Conservation (phyloP, 2,329 filamentous ascomycete species). For the Cylindrodendrum hubeiense region DNA sequence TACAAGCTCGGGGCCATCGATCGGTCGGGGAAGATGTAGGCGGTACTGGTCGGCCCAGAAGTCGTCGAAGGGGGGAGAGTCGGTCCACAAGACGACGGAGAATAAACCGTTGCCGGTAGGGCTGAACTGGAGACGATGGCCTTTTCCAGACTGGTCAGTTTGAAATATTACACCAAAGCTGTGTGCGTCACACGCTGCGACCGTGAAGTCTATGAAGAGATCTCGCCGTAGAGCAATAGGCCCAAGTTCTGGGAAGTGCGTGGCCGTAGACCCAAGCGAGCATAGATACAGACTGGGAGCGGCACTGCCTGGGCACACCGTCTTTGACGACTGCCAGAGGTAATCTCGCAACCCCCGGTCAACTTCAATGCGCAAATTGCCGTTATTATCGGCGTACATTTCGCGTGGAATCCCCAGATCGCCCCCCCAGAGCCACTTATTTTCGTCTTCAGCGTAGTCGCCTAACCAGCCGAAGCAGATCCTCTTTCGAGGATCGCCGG, state of each 20-base stretch:
- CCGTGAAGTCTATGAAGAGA: slow-evolving; percentile 41
- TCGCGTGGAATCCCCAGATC: slow-evolving; percentile 49
- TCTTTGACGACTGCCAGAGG: slow-evolving; percentile 29
- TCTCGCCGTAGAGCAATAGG: slow-evolving; percentile 32
- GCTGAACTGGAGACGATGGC: slow-evolving; percentile 42
- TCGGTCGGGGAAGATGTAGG: slow-evolving; percentile 45
- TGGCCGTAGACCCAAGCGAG: slow-evolving; percentile 42
- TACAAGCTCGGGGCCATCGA: slow-evolving; percentile 52
- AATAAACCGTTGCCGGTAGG: slow-evolving; percentile 38
- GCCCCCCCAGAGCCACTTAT: slow-evolving; percentile 54
- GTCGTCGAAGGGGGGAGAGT: slow-evolving; percentile 51
- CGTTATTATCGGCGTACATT: slow-evolving; percentile 44
- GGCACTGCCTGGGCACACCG: slow-evolving; percentile 39
- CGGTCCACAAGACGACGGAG: slow-evolving; percentile 45
- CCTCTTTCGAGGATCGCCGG: slow-evolving; percentile 43
- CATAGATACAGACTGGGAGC: slow-evolving; percentile 42
- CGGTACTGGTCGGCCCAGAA: slow-evolving; percentile 55
- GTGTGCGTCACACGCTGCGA: slow-evolving; percentile 43
- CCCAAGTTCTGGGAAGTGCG: slow-evolving; percentile 39
- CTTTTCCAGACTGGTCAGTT: slow-evolving; percentile 43
- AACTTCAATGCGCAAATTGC: slow-evolving; percentile 41
- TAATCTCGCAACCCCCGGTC: slow-evolving; percentile 39
- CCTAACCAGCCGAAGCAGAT: slow-evolving; percentile 52
- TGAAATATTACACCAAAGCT: slow-evolving; percentile 47
- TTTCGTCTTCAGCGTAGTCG: slow-evolving; percentile 48